Base-by-base conservation (phyloP, 306 rosid genomes). In the Malus sylvestris region DNA sequence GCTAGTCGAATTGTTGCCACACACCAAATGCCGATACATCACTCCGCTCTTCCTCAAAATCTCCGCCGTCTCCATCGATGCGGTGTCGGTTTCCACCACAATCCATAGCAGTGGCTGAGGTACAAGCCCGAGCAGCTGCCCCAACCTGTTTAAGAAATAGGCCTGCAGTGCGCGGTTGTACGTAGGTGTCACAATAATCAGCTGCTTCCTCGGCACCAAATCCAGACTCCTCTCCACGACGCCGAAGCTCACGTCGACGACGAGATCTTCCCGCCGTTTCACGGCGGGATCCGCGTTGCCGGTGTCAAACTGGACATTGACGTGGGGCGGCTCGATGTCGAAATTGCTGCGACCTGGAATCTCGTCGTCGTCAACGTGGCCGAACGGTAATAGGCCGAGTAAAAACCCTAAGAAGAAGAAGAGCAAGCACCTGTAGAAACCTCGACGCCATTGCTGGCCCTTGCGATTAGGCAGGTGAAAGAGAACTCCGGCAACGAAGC, bases 21-120 rank as follows among this genome's bases (percentile, higher is more conserved):
- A 88, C 15, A 89, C 98, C 85, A 96, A 85, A 79, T 96, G 98
- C 86, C 99, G 85, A 78, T 92, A 91, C 97, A 96, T 87, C 72
- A 92, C 91, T 1, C 97, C 93, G 4, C 97, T 92, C 84, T 89
- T 96, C 89, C 99, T 93, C 91, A 96, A 80, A 62, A 92, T 46
- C 35, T 91, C 98, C 0, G 98, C 96, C 7, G 99, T 96, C 85
- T 96, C 98, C 89, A 87, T 80, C 25, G 98, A 92, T 46, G 97
- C 97, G 29, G 88, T 73, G 10, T 88, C 83, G 81, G 73, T 83
- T 82, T 96, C 99, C 88, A 96, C 98, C 78, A 96, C 98, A 75
- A 96, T 81, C 99, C 98, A 96, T 49, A 96, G 67, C 57, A 96
- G 22, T 67, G 99, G 99, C 20, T 91, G 86, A 67, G 94, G 91